Percentiles rank a stretch among this genome's conserved stretches.
Evolutionary conservation across 768 basidiomycete genomes (phyloP).

Genomic region (Podaxis pistillaris): DNA sequence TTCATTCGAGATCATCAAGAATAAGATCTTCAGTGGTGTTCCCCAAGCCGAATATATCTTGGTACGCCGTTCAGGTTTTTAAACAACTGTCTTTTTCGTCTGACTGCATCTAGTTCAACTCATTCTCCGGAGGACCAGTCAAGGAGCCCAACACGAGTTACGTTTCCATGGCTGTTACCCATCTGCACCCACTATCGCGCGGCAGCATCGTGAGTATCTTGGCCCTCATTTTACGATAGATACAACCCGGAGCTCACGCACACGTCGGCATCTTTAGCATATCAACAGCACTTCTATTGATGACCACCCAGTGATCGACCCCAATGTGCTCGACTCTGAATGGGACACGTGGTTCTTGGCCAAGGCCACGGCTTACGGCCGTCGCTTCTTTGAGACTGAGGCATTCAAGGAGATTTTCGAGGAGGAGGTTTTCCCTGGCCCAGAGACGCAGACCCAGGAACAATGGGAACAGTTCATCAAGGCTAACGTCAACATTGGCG

Average conservation of each 20-base stretch:
- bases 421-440: constrained; percentile 29
- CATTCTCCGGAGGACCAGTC: constrained; percentile 27
- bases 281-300: constrained; percentile 63
- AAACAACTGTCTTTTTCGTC: background rate
- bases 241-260: too few species aligned
- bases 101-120: constrained; percentile 26
- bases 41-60: constrained; percentile 30
- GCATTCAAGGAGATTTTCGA: constrained; percentile 30
- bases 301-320: constrained; percentile 61
- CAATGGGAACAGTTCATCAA: constrained; percentile 26
- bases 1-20: constrained; percentile 26
- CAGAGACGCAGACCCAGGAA: constrained; percentile 20
- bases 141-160: constrained; percentile 31
- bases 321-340: constrained; percentile 36
- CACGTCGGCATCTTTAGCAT: constrained; percentile 6
- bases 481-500: constrained; percentile 23
- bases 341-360: constrained; percentile 33
- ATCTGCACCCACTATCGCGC: constrained; percentile 45
- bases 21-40: constrained; percentile 24
- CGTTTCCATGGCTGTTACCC: constrained; percentile 31
- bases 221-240: too few species aligned
- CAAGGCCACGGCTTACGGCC: constrained; percentile 30
- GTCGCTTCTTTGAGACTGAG: constrained; percentile 28
- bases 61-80: constrained; percentile 18
- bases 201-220: constrained; percentile 33